Percentiles rank a stretch among this genome's conserved stretches.
phyloP scores from a whole-genome alignment of 495 filamentous ascomycete species.

The Hapsidospora chrysogenum region DNA sequence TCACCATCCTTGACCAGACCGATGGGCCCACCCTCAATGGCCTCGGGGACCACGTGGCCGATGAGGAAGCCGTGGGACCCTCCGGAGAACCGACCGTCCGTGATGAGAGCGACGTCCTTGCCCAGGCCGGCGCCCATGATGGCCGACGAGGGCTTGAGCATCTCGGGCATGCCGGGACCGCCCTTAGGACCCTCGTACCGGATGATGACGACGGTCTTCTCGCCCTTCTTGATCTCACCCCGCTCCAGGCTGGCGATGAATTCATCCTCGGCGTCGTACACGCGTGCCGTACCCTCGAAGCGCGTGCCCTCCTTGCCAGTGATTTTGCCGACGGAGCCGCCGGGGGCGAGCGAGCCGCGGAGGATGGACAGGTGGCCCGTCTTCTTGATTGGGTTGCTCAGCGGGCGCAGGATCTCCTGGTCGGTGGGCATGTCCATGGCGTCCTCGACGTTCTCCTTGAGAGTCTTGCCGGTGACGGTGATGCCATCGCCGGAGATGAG shows the following conservation, averaged over 20 bases:
- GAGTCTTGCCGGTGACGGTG: slow-evolving; percentile 88
- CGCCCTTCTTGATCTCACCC: slow-evolving; percentile 81
- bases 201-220: slow-evolving; percentile 96
- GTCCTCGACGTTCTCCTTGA: slow-evolving; percentile 76
- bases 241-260: slow-evolving; percentile 64
- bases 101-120: slow-evolving; percentile 66
- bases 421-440: slow-evolving; percentile 62
- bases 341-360: slow-evolving; percentile 76
- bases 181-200: slow-evolving; percentile 83
- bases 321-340: slow-evolving; percentile 91
- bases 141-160: slow-evolving; percentile 67
- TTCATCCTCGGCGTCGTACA: slow-evolving; percentile 72
- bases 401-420: slow-evolving; percentile 82
- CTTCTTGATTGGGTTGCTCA: slow-evolving; percentile 81
- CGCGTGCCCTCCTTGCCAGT: slow-evolving; percentile 90
- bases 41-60: slow-evolving; percentile 58
- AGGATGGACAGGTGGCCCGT: slow-evolving; percentile 97
- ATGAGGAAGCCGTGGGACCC: slow-evolving; percentile 70
- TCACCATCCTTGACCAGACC: slow-evolving; percentile 54
- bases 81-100: slow-evolving; percentile 62
- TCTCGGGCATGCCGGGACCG: slow-evolving; percentile 74
- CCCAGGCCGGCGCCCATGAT: slow-evolving; percentile 81
- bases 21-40: slow-evolving; percentile 52
- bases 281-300: slow-evolving; percentile 76
- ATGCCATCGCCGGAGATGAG: slow-evolving; percentile 75